These are phyloP conservation scores for Colletotrichum brevisporum DNA, from an alignment of 2,329 filamentous ascomycete species.

Conservation along the genomic window DNA sequence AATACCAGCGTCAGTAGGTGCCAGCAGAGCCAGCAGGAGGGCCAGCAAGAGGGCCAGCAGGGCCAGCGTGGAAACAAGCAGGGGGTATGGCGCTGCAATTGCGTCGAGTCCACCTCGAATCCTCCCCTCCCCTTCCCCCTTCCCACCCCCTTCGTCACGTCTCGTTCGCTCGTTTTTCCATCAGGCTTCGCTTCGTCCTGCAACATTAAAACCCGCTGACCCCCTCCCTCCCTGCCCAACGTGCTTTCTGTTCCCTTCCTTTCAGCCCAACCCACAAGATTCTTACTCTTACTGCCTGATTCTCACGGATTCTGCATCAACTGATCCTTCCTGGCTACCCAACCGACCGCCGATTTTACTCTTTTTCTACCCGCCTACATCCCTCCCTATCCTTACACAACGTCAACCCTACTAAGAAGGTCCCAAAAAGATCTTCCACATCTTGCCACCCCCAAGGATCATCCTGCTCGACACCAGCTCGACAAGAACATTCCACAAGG, in stretches of 20 bases:
- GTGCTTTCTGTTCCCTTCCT: slow-evolving; percentile 50
- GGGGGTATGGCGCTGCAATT: slow-evolving; percentile 15
- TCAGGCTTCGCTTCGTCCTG: slow-evolving; percentile 36
- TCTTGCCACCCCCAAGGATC: slow-evolving; percentile 42
- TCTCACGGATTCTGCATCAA: slow-evolving; percentile 42
- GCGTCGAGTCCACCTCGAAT: slow-evolving; percentile 33
- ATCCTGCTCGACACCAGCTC: slow-evolving; percentile 35
- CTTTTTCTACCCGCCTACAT: slow-evolving; percentile 38
- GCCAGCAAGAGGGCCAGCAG: slow-evolving; percentile 9
- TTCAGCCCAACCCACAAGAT: slow-evolving; percentile 51
- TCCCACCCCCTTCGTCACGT: slow-evolving; percentile 31
- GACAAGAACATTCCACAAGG: slow-evolving; percentile 26
- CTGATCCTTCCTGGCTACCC: slow-evolving; percentile 42
- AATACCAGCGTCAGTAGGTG: background rate
- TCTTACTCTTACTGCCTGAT: slow-evolving; percentile 44
- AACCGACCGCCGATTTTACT: slow-evolving; percentile 33
- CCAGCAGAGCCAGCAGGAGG: slow-evolving; percentile 20
- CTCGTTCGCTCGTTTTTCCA: slow-evolving; percentile 35
- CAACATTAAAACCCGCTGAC: slow-evolving; percentile 56
- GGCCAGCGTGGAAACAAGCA: slow-evolving; percentile 18
- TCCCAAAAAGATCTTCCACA: slow-evolving; percentile 40
- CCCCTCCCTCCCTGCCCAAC: slow-evolving; percentile 56
- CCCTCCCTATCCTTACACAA: slow-evolving; percentile 38
- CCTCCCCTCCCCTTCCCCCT: slow-evolving; percentile 18
- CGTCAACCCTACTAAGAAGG: slow-evolving; percentile 34